phyloP scores from a whole-genome alignment of 441 rosid genomes.

The Adansonia rubrostipa region DNA sequence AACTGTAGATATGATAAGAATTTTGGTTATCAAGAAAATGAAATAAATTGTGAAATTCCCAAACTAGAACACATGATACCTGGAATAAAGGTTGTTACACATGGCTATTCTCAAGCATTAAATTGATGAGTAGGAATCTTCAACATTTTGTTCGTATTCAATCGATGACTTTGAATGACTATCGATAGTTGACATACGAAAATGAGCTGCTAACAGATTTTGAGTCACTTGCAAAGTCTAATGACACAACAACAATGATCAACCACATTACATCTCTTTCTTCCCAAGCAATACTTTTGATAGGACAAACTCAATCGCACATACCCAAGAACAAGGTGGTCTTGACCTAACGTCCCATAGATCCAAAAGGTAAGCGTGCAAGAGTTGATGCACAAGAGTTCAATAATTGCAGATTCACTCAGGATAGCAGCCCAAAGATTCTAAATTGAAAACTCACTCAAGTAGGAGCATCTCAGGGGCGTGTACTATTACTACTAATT shows the following conservation, averaged over 20 bases:
- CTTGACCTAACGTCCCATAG: neutral
- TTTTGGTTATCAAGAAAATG: neutral
- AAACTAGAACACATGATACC: neutral
- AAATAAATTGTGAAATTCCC: neutral
- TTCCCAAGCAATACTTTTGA: constrained; percentile 1
- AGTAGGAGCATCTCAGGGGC: too few species aligned
- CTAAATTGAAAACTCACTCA: too few species aligned
- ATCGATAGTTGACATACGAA: neutral
- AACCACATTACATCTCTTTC: neutral
- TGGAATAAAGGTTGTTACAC: neutral
- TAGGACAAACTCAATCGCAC: constrained; percentile 6
- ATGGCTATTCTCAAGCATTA: neutral
- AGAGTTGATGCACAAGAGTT: too few species aligned
- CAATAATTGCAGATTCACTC: too few species aligned
- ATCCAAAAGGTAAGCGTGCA: neutral
- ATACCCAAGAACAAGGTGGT: neutral
- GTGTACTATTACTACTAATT: too few species aligned
- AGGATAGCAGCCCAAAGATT: too few species aligned
- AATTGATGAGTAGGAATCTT: neutral
- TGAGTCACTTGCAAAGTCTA: neutral
- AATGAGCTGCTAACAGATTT: neutral
- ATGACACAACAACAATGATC: neutral
- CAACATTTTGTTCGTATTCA: neutral
- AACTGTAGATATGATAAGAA: neutral
- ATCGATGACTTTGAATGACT: neutral